phyloP scores from a whole-genome alignment of 2,329 filamentous ascomycete species.

The Trichoderma arundinaceum region DNA sequence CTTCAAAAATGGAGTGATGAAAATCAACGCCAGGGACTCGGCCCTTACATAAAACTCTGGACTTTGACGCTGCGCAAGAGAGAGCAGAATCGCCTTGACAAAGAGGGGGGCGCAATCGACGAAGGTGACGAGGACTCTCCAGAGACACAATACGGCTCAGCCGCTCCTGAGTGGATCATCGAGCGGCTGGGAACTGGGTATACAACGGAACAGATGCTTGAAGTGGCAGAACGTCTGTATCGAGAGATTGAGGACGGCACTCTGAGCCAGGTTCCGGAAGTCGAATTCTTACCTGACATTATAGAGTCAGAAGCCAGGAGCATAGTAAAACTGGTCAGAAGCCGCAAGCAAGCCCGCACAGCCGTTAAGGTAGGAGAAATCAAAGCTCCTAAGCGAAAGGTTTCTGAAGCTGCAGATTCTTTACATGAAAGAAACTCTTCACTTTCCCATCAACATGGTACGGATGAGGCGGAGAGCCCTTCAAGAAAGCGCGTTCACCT shows the following conservation, averaged over 20 bases:
- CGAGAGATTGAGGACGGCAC: slow-evolving; percentile 51
- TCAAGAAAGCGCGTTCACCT: slow-evolving; percentile 38
- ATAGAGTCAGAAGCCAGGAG: slow-evolving; percentile 44
- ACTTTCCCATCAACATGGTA: background rate
- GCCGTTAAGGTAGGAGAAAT: slow-evolving; percentile 13
- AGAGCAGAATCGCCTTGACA: slow-evolving; percentile 62
- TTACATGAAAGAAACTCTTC: background rate
- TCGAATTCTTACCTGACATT: slow-evolving; percentile 64
- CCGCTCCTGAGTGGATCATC: slow-evolving; percentile 57
- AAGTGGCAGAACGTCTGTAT: slow-evolving; percentile 54
- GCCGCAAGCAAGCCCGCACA: slow-evolving; percentile 35
- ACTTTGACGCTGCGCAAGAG: slow-evolving; percentile 67
- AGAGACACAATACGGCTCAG: slow-evolving; percentile 44
- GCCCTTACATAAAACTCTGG: slow-evolving; percentile 55
- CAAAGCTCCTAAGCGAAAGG: slow-evolving; percentile 39
- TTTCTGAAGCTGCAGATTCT: slow-evolving; percentile 31
- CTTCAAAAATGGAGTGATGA: slow-evolving; percentile 67
- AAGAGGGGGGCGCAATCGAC: slow-evolving; percentile 38
- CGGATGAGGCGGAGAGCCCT: slow-evolving; percentile 21
- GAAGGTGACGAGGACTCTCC: slow-evolving; percentile 43
- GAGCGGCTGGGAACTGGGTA: slow-evolving; percentile 54
- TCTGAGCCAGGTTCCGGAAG: slow-evolving; percentile 59
- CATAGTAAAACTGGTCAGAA: slow-evolving; percentile 36
- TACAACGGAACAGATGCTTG: slow-evolving; percentile 53
- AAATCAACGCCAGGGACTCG: slow-evolving; percentile 47